phyloP scores from a whole-genome alignment of 2,329 filamentous ascomycete species.

The Clarireedia hainanense region DNA sequence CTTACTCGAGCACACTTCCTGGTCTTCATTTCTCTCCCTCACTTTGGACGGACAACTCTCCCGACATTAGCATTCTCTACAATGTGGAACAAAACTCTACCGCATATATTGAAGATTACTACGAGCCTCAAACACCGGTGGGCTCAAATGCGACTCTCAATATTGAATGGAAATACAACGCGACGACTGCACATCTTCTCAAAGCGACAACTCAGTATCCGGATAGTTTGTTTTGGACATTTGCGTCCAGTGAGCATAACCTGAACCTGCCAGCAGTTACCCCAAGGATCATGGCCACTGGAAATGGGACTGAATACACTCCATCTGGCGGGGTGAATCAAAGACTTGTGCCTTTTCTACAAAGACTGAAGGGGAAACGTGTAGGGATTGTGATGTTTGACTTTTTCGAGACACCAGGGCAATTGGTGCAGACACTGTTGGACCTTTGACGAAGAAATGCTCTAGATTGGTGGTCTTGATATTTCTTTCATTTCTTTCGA shows the following conservation, averaged over 20 bases:
- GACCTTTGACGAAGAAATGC: not conserved
- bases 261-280: conserved; percentile 33
- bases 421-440: conserved; percentile 35
- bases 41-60: conserved; percentile 37
- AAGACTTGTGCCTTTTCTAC: conserved; percentile 32
- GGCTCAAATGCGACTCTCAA: conserved; percentile 31
- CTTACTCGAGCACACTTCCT: conserved; percentile 33
- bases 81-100: conserved; percentile 31
- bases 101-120: conserved; percentile 44
- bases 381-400: conserved; percentile 46
- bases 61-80: conserved; percentile 35
- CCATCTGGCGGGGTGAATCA: conserved; percentile 39
- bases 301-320: conserved; percentile 32
- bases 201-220: conserved; percentile 30
- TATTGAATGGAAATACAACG: conserved; percentile 38
- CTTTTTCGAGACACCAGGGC: conserved; percentile 38
- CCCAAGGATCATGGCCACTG: conserved; percentile 39
- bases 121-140: conserved; percentile 31
- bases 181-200: conserved; percentile 33
- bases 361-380: conserved; percentile 33
- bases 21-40: conserved; percentile 39
- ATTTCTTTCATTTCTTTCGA: not conserved
- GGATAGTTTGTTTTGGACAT: conserved; percentile 40
- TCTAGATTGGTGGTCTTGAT: not conserved
- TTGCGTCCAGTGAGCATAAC: conserved; percentile 37